Base-by-base conservation (phyloP, 2,329 filamentous ascomycete genomes). In the Aspergillus nomiae region DNA sequence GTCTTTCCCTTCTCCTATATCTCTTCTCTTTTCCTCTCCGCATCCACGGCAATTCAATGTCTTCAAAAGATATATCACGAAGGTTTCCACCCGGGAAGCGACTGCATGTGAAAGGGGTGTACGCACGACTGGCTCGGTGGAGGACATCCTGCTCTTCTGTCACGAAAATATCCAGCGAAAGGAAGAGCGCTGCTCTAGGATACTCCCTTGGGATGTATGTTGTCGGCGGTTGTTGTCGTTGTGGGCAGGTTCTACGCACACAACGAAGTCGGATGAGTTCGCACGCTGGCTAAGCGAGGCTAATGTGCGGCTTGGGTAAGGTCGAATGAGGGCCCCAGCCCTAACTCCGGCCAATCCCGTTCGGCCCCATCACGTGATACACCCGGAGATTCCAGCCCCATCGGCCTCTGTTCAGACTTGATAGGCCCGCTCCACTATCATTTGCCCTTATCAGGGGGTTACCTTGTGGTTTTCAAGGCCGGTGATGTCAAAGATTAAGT, bases 91-190 rank as follows among this genome's bases (percentile, higher is more conserved):
- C 45, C 26, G 50, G 58, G 38, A 56, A 41, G 38, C 38, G 60
- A 34, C 34, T 62, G 64, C 58, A 62, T 64, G 67, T 58, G 60
- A 63, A 59, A 55, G 65, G 62, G 62, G 62, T 57, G 63, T 72
- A 87, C 85, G 78, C 85, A 88, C 86, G 79, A 88, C 86, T 80
- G 86, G 85, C 78, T 89, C 86, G 81, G 87, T 87, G 78, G 85
- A 82, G 82, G 86, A 88, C 86, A 89, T 89, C 81, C 80, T 87
- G 82, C 74, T 77, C 73, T 76, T 55, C 51, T 65, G 74, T 77
- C 76, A 78, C 77, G 73, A 72, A 75, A 76, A 78, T 76, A 77
- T 77, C 75, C 75, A 73, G 74, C 72, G 70, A 75, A 72, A 74
- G 67, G 70, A 76, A 75, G 75, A 77, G 76, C 76, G 69, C 72